Percentiles rank a stretch among this genome's conserved stretches.
Conservation (phyloP, 768 basidiomycete species). For the Guyanaporus albipodus region DNA sequence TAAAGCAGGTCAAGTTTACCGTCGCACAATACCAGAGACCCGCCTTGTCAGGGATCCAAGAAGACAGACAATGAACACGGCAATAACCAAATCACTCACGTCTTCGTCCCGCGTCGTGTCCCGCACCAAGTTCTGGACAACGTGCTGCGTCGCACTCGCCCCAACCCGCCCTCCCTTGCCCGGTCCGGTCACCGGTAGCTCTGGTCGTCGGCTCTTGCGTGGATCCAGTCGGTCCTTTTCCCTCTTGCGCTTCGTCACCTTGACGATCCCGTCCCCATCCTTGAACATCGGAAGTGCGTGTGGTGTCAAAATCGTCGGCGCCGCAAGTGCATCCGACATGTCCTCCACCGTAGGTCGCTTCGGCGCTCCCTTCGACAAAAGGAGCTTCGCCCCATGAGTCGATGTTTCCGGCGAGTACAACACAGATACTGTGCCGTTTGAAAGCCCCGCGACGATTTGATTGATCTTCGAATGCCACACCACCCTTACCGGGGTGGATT, state of each 20-base stretch:
- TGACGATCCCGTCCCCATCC: slow-evolving; percentile 64
- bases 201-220: slow-evolving; percentile 87
- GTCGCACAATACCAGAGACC: slow-evolving; percentile 14
- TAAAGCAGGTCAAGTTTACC: slow-evolving; percentile 20
- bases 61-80: slow-evolving; percentile 1
- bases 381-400: slow-evolving; percentile 86
- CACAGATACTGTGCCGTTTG: slow-evolving; percentile 84
- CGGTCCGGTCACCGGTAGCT: slow-evolving; percentile 88
- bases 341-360: slow-evolving; percentile 82
- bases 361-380: slow-evolving; percentile 82
- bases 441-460: slow-evolving; percentile 85
- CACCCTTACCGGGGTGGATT: slow-evolving; percentile 83
- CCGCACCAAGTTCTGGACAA: slow-evolving; percentile 91
- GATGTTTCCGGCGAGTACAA: slow-evolving; percentile 91
- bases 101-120: slow-evolving; percentile 91
- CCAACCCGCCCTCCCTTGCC: slow-evolving; percentile 94
- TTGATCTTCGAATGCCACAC: slow-evolving; percentile 98
- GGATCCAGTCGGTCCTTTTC: slow-evolving; percentile 89
- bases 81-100: slow-evolving; percentile 56
- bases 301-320: slow-evolving; percentile 88
- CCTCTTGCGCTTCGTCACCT: slow-evolving; percentile 80
- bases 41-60: slow-evolving; percentile 15
- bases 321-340: slow-evolving; percentile 79
- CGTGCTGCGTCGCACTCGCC: slow-evolving; percentile 94
- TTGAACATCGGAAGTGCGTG: slow-evolving; percentile 91